A percentile compares a stretch with the other conserved stretches of the same genome.
phyloP scores from a whole-genome alignment of 1,139 yeast species.

The Yamadazyma buinensis region DNA sequence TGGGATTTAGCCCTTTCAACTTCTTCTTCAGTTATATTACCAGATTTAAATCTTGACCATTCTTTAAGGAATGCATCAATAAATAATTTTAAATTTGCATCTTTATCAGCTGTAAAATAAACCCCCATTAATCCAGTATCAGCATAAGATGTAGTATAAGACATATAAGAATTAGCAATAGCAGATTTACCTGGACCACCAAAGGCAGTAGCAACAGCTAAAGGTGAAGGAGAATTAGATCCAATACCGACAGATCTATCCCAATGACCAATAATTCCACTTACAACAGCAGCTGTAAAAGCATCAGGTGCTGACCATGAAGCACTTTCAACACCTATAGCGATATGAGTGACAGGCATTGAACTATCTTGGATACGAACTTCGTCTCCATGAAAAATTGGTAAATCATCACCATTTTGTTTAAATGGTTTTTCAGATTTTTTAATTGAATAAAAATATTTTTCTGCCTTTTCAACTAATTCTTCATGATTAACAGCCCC shows the following conservation, averaged over 20 bases:
- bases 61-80: slow-evolving; percentile 77
- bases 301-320: slow-evolving; percentile 97
- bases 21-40: slow-evolving; percentile 76
- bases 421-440: slow-evolving; percentile 61
- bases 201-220: slow-evolving; percentile 73
- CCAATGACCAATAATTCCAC: slow-evolving; percentile 97
- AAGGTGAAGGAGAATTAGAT: slow-evolving; percentile 68
- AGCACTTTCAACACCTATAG: slow-evolving; percentile 95
- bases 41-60: slow-evolving; percentile 82
- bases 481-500: slow-evolving; percentile 90
- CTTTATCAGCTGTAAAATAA: slow-evolving; percentile 79
- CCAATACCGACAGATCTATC: slow-evolving; percentile 86
- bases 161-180: slow-evolving; percentile 90
- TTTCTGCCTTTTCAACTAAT: slow-evolving; percentile 70
- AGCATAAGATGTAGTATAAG: slow-evolving; percentile 94
- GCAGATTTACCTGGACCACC: slow-evolving; percentile 50
- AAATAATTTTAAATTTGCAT: slow-evolving; percentile 60
- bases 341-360: slow-evolving; percentile 86
- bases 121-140: slow-evolving; percentile 99
- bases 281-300: slow-evolving; percentile 92
- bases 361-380: slow-evolving; percentile 78
- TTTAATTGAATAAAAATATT: slow-evolving; percentile 68
- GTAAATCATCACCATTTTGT: slow-evolving; percentile 76
- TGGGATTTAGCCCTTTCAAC: slow-evolving; percentile 94
- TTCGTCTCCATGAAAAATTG: slow-evolving; percentile 83